Evolutionary conservation across 192 early-diverging fungal species (phyloP).

Genomic region (Linnemannia exigua): DNA sequence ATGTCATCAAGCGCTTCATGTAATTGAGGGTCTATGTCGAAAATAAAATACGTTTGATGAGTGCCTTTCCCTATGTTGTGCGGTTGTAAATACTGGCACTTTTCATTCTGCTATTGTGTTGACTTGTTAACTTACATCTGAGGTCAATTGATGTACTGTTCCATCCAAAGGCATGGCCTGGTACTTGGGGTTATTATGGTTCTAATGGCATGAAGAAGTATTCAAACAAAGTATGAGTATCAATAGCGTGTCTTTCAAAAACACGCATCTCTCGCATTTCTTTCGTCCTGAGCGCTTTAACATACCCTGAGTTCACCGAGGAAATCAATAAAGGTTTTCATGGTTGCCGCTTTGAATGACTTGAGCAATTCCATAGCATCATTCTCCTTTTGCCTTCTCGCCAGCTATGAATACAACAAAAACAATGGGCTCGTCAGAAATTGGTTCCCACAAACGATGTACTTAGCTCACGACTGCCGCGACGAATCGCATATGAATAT

Average conservation of each 20-base stretch:
- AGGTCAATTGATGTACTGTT: conserved; percentile 87
- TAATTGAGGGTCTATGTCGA: conserved; percentile 70
- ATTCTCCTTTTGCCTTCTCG: conserved; percentile 59
- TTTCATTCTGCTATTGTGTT: background rate
- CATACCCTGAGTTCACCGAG: conserved; percentile 78
- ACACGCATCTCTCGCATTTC: too few relatives aligned
- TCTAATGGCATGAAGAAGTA: conserved; percentile 20
- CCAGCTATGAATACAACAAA: conserved; percentile 35
- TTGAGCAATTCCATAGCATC: conserved; percentile 61
- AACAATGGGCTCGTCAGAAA: background rate
- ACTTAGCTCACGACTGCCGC: too few relatives aligned
- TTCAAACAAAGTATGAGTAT: conserved; percentile 8
- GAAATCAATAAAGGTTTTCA: conserved; percentile 76
- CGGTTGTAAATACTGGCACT: background rate
- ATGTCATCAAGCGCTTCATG: conserved; percentile 70
- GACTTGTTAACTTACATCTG: conserved; percentile 66
- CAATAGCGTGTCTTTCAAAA: background rate
- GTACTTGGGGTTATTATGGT: conserved; percentile 58
- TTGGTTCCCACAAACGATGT: too few relatives aligned
- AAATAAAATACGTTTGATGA: background rate
- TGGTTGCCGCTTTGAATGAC: conserved; percentile 63
- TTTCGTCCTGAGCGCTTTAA: background rate
- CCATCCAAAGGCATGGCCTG: conserved; percentile 78
- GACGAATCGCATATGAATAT: too few relatives aligned
- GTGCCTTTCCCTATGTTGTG: background rate